Percentiles rank a stretch among this genome's conserved stretches.
phyloP scores from a whole-genome alignment of 345 rosid species.

The Barbarea vulgaris region DNA sequence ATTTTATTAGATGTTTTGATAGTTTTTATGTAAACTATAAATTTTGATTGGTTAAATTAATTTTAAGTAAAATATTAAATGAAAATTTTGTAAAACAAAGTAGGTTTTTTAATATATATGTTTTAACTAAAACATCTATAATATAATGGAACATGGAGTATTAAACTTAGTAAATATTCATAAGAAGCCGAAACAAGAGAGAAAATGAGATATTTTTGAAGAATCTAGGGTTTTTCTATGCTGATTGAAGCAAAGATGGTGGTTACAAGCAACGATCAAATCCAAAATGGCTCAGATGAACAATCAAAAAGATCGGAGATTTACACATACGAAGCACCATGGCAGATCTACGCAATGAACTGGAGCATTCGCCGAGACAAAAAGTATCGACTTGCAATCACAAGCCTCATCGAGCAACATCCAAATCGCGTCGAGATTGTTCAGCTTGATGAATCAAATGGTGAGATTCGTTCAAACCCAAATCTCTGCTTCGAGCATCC shows the following conservation, averaged over 20 bases:
- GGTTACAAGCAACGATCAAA: slow-evolving; percentile 72
- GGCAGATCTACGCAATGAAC: slow-evolving; percentile 97
- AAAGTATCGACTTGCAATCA: slow-evolving; percentile 90
- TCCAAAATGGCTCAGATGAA: slow-evolving; percentile 73
- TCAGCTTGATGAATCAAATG: slow-evolving; percentile 88
- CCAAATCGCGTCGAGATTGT: slow-evolving; percentile 82
- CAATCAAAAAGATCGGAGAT: slow-evolving; percentile 90
- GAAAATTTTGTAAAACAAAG: too few relatives aligned
- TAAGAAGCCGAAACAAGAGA: background rate
- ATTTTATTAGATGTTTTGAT: too few relatives aligned
- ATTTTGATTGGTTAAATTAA: too few relatives aligned
- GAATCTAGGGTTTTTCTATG: slow-evolving; percentile 32
- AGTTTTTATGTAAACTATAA: too few relatives aligned
- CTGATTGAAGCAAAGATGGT: slow-evolving; percentile 47
- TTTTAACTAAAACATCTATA: too few relatives aligned
- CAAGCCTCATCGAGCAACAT: slow-evolving; percentile 79
- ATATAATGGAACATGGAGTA: too few relatives aligned
- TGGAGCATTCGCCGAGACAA: slow-evolving; percentile 95
- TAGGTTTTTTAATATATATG: too few relatives aligned
- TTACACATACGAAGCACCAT: slow-evolving; percentile 89
- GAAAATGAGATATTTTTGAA: background rate
- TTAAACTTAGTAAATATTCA: slow-evolving; percentile 6
- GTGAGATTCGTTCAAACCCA: slow-evolving; percentile 79
- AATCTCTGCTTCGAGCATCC: slow-evolving; percentile 86
- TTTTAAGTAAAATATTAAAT: too few relatives aligned